Base-by-base conservation (phyloP, 2,329 filamentous ascomycete genomes). In the Leptographium galeiforme region DNA sequence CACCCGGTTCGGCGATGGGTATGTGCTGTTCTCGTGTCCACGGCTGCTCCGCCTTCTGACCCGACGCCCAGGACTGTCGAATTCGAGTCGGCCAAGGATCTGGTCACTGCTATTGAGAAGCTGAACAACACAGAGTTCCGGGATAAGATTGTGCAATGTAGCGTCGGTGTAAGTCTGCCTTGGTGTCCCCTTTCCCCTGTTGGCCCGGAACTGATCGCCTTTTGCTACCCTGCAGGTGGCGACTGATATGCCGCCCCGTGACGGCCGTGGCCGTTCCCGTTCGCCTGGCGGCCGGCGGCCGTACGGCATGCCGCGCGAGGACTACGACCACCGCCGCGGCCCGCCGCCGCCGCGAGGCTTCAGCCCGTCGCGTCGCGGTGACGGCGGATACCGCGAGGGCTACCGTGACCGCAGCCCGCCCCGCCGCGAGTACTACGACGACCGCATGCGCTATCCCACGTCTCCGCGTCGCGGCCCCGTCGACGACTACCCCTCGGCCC, bases 41-140 rank as follows among this genome's bases (percentile, higher is more conserved):
- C n/a, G 25, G 25, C 25, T 18, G 30, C 4, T 39, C 30, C 32
- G 4, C 51, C 2, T 8, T 16, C 54, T 53, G 13, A 53, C 52
- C 4, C 36, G 25, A 32, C 36, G 1, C 4, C 14, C 66, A 96
- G 91, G 64, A 97, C 96, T 68, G 91, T 98, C 66, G 93, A 98
- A 68, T 98, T 96, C 64, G 93, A 98, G 72, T 95, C 89, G 57
- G 86, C 86, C 55, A 84, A 82, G 60, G 93, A 98, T 65, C 74
- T 98, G 56, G 89, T 87, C 67, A 85, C 84, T 56, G 93, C 93
- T 52, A 88, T 97, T 54, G 89, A 96, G 68, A 96, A 96, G 71
- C 85, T 98, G 58, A 89, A 97, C 68, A 83, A 83, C 60, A 84
- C 83, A 66, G 89, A 95, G 64, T 97, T 97, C 71, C 96, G 96